These are phyloP conservation scores for Lignosus rhinocerotis DNA, from an alignment of 1,284 basidiomycete species.

Conservation along the genomic window DNA sequence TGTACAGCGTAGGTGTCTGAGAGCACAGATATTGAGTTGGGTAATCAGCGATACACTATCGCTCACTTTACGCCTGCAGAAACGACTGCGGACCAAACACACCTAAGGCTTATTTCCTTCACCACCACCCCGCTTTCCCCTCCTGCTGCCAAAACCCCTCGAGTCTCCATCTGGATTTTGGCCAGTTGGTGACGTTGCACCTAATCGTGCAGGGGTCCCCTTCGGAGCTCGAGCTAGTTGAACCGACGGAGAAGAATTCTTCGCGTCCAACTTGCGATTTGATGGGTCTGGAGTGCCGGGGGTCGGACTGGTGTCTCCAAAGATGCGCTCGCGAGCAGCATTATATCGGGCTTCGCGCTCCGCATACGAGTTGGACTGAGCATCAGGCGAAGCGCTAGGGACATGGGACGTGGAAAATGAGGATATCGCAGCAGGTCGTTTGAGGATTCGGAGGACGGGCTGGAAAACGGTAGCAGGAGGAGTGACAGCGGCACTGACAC, in stretches of 20 bases:
- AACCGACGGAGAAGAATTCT: not conserved
- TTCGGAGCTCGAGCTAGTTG: conserved; percentile 16
- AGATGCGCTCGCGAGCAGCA: conserved; percentile 41
- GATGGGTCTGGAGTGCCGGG: not conserved
- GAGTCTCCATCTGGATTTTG: not conserved
- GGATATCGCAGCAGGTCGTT: conserved; percentile 32
- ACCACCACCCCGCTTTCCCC: conserved; percentile 11
- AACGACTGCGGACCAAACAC: too few relatives aligned
- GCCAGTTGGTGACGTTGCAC: not conserved
- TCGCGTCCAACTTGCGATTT: not conserved
- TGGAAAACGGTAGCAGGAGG: conserved; percentile 39
- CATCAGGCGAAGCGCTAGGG: not conserved
- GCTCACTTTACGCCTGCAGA: too few relatives aligned
- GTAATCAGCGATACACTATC: too few relatives aligned
- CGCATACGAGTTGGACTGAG: conserved; percentile 28
- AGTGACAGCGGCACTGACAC: conserved; percentile 18
- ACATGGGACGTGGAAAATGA: conserved; percentile 12
- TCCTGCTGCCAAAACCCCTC: conserved; percentile 11
- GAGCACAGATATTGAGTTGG: too few relatives aligned
- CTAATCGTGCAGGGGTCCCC: not conserved
- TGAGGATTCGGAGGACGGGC: conserved; percentile 39
- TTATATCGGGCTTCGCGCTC: conserved; percentile 41
- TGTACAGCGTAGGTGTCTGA: too few relatives aligned
- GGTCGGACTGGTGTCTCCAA: conserved; percentile 19
- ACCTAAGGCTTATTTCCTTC: too few relatives aligned